Base-by-base conservation (phyloP, 2,329 filamentous ascomycete genomes). In the Coniella vitis region DNA sequence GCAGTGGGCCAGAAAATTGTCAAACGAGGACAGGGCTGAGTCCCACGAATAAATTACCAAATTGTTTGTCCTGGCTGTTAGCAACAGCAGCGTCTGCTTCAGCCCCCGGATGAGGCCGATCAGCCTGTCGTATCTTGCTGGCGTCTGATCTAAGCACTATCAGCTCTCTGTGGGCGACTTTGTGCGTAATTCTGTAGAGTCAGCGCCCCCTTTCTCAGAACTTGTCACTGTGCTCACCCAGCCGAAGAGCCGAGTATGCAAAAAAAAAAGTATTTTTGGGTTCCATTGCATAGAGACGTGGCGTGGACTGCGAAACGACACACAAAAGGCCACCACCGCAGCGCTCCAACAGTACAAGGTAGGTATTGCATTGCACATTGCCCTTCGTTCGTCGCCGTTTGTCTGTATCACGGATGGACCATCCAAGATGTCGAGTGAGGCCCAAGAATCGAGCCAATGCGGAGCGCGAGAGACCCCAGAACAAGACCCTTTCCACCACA, bases 11-110 rank as follows among this genome's bases (percentile, higher is more conserved):
- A 20, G 20, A 19, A 35, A 20, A 20, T 19, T 25, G 40, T 35
- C 35, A 43, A 45, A 45, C 22, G 45, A 48, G 45, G 53, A 46
- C 53, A 48, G 43, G 51, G 51, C 51, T 51, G 45, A 42, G 16
- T 34, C 8, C 39, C 29, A 17, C 13, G 39, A 52, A 52, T 47
- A 41, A n/a, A 20, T 55, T 55, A 55, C 41, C 42, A 55, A 55
- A 55, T 50, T 20, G 47, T 55, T 55, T 54, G 54, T 55, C 54
- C 31, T 35, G 9, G 25, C 17, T 44, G 40, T 52, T 49, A 49
- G 44, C 52, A 55, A 55, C 35, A 43, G 43, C 16, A 37, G 38
- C 25, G 22, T 29, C 40, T 40, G 16, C 14, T 13, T 38, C 31
- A n/a, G 41, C 37, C 38, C 31, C 45, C 22, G 38, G 38, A 43